Evolutionary conservation across 2,329 filamentous ascomycete genomes (phyloP).

Genomic region (Microthyrium microscopicum): DNA sequence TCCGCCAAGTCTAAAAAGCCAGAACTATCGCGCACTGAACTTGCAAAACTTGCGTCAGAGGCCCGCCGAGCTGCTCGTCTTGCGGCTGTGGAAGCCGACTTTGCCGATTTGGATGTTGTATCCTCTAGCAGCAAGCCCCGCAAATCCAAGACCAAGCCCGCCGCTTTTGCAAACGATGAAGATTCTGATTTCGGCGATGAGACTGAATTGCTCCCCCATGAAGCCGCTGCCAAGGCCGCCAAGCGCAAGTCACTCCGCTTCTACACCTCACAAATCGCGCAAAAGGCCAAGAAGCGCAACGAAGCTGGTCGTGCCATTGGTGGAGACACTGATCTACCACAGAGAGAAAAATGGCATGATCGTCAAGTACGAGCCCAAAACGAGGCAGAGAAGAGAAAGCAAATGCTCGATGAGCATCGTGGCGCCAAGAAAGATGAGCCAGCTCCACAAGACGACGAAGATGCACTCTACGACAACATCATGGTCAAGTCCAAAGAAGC

Average conservation of each 20-base stretch:
- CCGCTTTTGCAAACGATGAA: slow-evolving; percentile 29
- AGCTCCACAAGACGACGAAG: slow-evolving; percentile 29
- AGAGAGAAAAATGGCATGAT: slow-evolving; percentile 76
- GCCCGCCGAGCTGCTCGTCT: slow-evolving; percentile 36
- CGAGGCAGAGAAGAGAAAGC: slow-evolving; percentile 69
- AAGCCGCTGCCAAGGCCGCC: slow-evolving; percentile 71
- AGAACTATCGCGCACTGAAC: slow-evolving; percentile 32
- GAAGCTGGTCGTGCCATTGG: slow-evolving; percentile 57
- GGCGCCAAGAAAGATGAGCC: slow-evolving; percentile 33
- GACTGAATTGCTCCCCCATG: slow-evolving; percentile 55
- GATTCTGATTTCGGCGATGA: slow-evolving; percentile 92
- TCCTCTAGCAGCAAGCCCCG: slow-evolving; percentile 30
- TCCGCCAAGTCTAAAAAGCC: slow-evolving; percentile 27
- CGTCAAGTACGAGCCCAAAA: slow-evolving; percentile 70
- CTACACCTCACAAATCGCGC: slow-evolving; percentile 94
- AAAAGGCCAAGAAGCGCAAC: slow-evolving; percentile 77
- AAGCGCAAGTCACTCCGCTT: slow-evolving; percentile 89
- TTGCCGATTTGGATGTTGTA: slow-evolving; percentile 54
- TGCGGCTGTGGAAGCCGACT: slow-evolving; percentile 47
- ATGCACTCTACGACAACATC: slow-evolving; percentile 84
- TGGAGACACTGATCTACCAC: slow-evolving; percentile 69
- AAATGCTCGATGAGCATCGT: slow-evolving; percentile 40
- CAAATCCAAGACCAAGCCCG: slow-evolving; percentile 31
- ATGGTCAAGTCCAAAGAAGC: slow-evolving; percentile 45
- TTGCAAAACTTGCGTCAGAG: slow-evolving; percentile 36